phyloP scores from a whole-genome alignment of 2,329 filamentous ascomycete genomes.

The Fusarium sp. region DNA sequence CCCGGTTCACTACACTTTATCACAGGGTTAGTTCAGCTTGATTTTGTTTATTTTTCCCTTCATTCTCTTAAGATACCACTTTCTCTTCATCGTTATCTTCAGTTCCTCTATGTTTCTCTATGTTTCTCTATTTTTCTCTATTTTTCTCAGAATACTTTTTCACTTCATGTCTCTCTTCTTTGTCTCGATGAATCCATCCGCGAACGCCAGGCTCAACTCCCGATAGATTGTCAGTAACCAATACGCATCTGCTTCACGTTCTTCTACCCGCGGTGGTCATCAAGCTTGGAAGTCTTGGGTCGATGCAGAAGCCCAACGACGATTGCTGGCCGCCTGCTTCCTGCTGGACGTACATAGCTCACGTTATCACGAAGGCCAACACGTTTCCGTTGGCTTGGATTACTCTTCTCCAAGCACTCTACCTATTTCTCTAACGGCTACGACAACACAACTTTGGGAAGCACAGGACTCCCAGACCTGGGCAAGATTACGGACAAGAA shows the following conservation, averaged over 20 bases:
- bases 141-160: conserved; percentile 43
- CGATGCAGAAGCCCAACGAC: conserved; percentile 65
- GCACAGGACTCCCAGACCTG: conserved; percentile 63
- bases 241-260: conserved; percentile 46
- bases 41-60: conserved; percentile 28
- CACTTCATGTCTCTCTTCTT: conserved; percentile 51
- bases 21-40: conserved; percentile 65
- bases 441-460: conserved; percentile 65
- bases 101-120: conserved; percentile 5
- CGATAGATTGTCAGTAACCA: conserved; percentile 59
- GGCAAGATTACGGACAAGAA: conserved; percentile 55
- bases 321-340: conserved; percentile 70
- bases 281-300: conserved; percentile 68
- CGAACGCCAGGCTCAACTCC: conserved; percentile 49
- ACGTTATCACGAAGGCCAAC: conserved; percentile 67
- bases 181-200: conserved; percentile 15
- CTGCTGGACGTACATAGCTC: conserved; percentile 70
- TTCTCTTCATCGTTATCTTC: background rate
- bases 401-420: conserved; percentile 54
- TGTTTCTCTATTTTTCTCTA: conserved; percentile 52
- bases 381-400: conserved; percentile 55
- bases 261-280: conserved; percentile 46
- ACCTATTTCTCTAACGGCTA: conserved; percentile 63
- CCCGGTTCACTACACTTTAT: conserved; percentile 66
- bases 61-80: conserved; percentile 14